Conservation (phyloP, 257 asterid species). For the Coffea canephora region DNA sequence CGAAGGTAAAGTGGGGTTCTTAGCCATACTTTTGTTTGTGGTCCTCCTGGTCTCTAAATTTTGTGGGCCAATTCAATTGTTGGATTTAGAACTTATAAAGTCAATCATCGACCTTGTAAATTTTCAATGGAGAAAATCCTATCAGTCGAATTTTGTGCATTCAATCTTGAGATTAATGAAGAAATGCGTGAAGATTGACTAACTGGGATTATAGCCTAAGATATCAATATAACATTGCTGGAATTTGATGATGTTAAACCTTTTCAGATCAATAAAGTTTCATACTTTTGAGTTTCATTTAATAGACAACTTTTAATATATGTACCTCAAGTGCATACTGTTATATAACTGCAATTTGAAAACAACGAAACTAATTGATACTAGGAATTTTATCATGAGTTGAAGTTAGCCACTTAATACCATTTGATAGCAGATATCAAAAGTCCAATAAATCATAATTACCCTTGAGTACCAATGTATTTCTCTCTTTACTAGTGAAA, state of each 20-base stretch:
- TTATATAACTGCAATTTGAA: background rate
- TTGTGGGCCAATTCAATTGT: background rate
- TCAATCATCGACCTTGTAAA: background rate
- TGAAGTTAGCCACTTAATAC: background rate
- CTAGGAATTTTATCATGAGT: background rate
- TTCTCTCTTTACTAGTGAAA: background rate
- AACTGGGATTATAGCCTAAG: background rate
- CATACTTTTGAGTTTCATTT: background rate
- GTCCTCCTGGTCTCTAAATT: background rate
- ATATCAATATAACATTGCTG: too few species aligned
- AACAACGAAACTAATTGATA: background rate
- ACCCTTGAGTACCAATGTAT: background rate
- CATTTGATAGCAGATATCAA: background rate
- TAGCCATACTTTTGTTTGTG: background rate
- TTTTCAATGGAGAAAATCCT: background rate
- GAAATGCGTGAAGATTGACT: background rate
- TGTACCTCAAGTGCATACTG: background rate
- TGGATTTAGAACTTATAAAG: slow-evolving; percentile 3
- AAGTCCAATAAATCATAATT: background rate
- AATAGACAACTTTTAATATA: background rate
- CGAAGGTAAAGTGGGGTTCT: slow-evolving; percentile 2
- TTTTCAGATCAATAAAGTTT: background rate
- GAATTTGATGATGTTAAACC: background rate
- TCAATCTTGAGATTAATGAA: background rate
- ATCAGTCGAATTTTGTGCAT: background rate